A percentile compares a stretch with the other conserved stretches of the same genome.
These are phyloP conservation scores for Candida sanyaensis DNA, from an alignment of 1,139 yeast species.

Conservation along the genomic window DNA sequence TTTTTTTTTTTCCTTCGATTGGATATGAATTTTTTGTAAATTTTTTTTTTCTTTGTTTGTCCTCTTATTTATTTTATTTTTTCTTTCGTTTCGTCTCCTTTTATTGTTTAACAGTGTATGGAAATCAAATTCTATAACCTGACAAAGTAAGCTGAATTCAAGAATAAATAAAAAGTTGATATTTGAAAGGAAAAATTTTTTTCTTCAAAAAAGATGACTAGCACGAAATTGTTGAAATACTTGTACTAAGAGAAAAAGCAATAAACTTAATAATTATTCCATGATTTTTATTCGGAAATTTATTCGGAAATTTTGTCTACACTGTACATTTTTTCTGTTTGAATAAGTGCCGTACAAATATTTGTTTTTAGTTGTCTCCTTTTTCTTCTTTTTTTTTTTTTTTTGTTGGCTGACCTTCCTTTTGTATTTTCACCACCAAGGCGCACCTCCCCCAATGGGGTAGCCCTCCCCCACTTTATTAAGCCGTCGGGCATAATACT, in stretches of 20 bases:
- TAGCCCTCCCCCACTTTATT: neutral
- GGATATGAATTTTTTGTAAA: neutral
- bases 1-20: neutral
- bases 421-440: too few species aligned
- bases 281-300: neutral
- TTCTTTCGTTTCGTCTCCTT: neutral
- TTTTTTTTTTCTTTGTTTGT: neutral
- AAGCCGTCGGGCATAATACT: neutral
- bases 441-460: neutral
- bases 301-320: neutral
- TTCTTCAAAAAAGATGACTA: neutral
- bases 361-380: too few species aligned
- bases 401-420: neutral
- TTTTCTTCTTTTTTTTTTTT: neutral
- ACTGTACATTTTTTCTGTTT: neutral
- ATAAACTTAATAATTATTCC: neutral
- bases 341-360: neutral
- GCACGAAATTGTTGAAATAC: neutral
- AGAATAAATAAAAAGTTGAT: neutral
- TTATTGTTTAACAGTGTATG: neutral
- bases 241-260: neutral
- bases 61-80: neutral
- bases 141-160: neutral
- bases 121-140: neutral
- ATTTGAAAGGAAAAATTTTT: neutral